Evolutionary conservation across 2,329 filamentous ascomycete genomes (phyloP), one percentile per base, ranked within the genome.

Genomic region (Iodosphaeria phyllophila): DNA sequence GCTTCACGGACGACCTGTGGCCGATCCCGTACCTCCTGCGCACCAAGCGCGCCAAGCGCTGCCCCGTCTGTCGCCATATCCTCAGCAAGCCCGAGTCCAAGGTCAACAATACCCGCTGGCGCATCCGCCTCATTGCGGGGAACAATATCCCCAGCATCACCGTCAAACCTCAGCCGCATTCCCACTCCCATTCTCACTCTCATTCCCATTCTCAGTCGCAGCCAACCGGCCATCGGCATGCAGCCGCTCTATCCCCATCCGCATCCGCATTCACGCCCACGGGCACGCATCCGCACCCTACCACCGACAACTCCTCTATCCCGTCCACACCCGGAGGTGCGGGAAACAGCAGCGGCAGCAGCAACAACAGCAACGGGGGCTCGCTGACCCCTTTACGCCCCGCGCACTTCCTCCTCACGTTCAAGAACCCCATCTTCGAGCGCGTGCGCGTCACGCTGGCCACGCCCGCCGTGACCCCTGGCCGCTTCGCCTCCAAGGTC

Each of bases 401-500:
- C 2, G 57, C 71, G 13, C 84, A 93, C 44, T 91, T 82, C 48
- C 62, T 95, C 20, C 60, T 98, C 20, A 92, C 84, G 0, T 71
- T 98, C 38, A 80, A 75, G 42, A 98, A 98, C 42, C 84, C 89
- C 13, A 72, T 95, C 34, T 98, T 93, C 50, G 89, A 98, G 36
- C 65, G 69, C 13, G 74, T 98, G 35, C 76, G 75, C 30, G 74
- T 98, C 29, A 86, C 76, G 0, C 65, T 98, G 6, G 86, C 83
- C 4, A 91, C 84, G 0, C 82, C 86, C 0, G 66, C 74, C 13
- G 63, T 63, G 7, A 91, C 80, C 0, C 79, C 82, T 0, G 82
- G 82, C 4, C 63, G 70, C 6, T 77, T 84, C 39, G 61, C 66
- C 2, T 77, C 74, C 28, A 76, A 69, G 39, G 80, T 98, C 30